Evolutionary conservation across 1,284 basidiomycete genomes (phyloP).

Genomic region (Puccinia coronata): DNA sequence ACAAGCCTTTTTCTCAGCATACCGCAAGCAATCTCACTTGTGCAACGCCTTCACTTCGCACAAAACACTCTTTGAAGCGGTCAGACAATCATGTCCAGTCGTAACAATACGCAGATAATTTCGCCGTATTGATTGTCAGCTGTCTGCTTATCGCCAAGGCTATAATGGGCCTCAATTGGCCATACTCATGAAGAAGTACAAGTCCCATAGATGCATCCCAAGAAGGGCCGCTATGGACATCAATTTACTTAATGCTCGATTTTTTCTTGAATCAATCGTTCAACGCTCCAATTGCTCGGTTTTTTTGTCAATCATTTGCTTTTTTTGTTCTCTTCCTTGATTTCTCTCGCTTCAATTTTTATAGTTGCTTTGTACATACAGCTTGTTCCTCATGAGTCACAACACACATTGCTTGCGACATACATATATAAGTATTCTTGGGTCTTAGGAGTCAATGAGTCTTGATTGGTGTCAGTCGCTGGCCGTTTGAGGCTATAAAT

Average conservation of each 20-base stretch:
- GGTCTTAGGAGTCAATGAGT: too few species aligned
- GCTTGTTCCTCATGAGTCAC: neutral
- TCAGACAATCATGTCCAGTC: neutral
- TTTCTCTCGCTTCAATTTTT: neutral
- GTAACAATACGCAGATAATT: neutral
- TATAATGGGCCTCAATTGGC: neutral
- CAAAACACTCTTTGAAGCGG: neutral
- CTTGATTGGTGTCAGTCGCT: too few species aligned
- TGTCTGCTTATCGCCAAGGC: neutral
- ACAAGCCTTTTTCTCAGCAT: constrained; percentile 16
- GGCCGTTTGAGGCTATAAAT: too few species aligned
- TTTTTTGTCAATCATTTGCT: too few species aligned
- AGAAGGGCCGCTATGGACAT: neutral
- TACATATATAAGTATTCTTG: too few species aligned
- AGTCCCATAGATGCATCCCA: neutral
- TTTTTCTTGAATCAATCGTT: neutral
- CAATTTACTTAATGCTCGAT: neutral
- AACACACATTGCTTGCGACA: too few species aligned
- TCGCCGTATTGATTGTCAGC: neutral
- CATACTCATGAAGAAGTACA: neutral
- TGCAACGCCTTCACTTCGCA: neutral
- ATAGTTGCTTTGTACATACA: neutral
- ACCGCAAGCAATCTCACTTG: too few species aligned
- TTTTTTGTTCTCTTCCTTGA: too few species aligned
- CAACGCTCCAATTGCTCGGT: too few species aligned